Conservation (phyloP, 768 basidiomycete species). For the Collybiopsis luxurians region DNA sequence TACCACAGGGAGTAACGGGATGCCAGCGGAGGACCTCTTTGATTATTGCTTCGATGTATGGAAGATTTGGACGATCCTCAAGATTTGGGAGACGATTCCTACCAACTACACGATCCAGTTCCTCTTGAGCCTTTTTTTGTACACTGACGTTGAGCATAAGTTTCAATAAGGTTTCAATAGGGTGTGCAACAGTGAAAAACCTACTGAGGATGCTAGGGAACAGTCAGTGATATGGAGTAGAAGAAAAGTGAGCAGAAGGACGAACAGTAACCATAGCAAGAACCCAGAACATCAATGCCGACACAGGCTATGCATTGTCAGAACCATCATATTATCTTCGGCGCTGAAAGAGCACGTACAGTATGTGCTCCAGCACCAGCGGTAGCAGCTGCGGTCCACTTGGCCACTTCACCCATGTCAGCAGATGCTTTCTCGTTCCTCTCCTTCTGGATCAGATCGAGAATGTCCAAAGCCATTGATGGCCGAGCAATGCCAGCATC, state of each 20-base stretch:
- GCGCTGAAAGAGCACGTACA: neutral
- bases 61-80: conserved; percentile 19
- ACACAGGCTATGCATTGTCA: neutral
- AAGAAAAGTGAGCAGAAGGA: too few species aligned
- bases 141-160: conserved; percentile 18
- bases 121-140: conserved; percentile 27
- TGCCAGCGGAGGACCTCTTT: conserved; percentile 18
- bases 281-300: conserved; percentile 1
- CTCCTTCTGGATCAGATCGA: neutral
- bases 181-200: neutral
- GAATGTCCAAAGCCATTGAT: neutral
- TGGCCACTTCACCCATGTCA: conserved; percentile 2
- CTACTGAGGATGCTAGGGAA: conserved; percentile 2
- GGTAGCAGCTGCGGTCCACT: conserved; percentile 2
- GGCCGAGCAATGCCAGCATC: neutral
- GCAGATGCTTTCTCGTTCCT: neutral
- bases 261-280: neutral
- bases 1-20: conserved; percentile 1
- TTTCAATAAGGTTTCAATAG: too few species aligned
- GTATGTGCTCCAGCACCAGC: conserved; percentile 2
- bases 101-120: conserved; percentile 33
- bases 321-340: neutral
- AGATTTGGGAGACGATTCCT: conserved; percentile 22
- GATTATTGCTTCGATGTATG: conserved; percentile 26
- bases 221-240: too few species aligned